Evolutionary conservation across 306 rosid species (phyloP).

Genomic region (Sesbania bispinosa): DNA sequence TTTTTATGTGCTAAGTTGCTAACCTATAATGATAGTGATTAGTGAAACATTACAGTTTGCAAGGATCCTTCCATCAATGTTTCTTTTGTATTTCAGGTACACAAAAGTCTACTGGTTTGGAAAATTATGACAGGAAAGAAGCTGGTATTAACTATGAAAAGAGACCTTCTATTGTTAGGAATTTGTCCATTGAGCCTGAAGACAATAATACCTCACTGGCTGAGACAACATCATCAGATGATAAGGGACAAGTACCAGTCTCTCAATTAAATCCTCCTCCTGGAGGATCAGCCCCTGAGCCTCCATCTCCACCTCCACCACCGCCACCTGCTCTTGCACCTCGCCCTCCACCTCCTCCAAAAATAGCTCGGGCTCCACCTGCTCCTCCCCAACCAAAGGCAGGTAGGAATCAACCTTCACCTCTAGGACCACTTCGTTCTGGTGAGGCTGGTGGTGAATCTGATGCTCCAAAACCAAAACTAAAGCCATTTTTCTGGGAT

Average conservation of each 20-base stretch:
- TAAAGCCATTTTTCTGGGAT: slow-evolving; percentile 96
- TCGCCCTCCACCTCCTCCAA: slow-evolving; percentile 42
- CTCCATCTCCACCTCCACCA: slow-evolving; percentile 31
- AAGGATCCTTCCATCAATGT: slow-evolving; percentile 17
- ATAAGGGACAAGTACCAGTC: slow-evolving; percentile 15
- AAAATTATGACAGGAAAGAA: slow-evolving; percentile 37
- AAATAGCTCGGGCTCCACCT: slow-evolving; percentile 43
- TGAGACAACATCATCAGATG: slow-evolving; percentile 36
- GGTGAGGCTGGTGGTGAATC: slow-evolving; percentile 37
- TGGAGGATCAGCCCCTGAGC: slow-evolving; percentile 44
- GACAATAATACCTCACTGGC: slow-evolving; percentile 20
- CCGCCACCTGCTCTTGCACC: slow-evolving; percentile 34
- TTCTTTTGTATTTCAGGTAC: slow-evolving; percentile 45
- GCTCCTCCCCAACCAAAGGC: slow-evolving; percentile 55
- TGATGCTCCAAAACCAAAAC: slow-evolving; percentile 56
- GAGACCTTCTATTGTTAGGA: slow-evolving; percentile 23
- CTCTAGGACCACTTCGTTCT: slow-evolving; percentile 28
- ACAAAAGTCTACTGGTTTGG: slow-evolving; percentile 35
- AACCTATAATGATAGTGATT: background rate
- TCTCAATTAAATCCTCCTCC: slow-evolving; percentile 46
- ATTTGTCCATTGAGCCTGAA: slow-evolving; percentile 29
- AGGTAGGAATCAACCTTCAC: slow-evolving; percentile 35
- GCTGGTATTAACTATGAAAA: slow-evolving; percentile 21
- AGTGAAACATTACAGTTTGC: background rate
- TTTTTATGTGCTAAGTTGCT: background rate